Conservation (phyloP, 441 rosid species). For the California macrophylla region DNA sequence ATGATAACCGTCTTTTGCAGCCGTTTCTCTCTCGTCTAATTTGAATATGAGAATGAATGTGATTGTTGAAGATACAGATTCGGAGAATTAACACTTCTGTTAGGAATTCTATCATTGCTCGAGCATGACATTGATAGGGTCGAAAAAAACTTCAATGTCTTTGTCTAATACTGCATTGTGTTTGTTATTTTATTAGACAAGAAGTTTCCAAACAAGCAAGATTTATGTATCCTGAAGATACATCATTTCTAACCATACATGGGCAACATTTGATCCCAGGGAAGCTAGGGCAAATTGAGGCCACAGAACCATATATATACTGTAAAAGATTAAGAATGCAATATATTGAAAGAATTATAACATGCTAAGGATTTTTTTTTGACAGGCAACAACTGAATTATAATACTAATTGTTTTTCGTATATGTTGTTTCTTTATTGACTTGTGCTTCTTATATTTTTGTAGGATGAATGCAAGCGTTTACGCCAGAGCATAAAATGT, state of each 20-base stretch:
- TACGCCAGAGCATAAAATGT: constrained; percentile 92
- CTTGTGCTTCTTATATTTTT: constrained; percentile 18
- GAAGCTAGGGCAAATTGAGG: not conserved
- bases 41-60: not conserved
- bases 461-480: constrained; percentile 95
- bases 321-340: not conserved
- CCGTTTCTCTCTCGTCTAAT: not conserved
- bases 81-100: not conserved
- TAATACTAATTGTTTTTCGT: not conserved
- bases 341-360: not conserved
- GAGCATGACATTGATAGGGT: not conserved
- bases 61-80: not conserved
- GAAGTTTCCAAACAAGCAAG: not conserved
- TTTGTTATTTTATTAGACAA: not conserved
- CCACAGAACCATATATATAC: not conserved
- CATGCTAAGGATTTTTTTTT: not conserved
- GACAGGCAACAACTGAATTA: not conserved
- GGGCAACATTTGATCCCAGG: not conserved
- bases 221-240: not conserved
- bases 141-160: not conserved
- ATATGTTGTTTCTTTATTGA: not conserved
- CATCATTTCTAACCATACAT: not conserved
- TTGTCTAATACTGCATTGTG: not conserved
- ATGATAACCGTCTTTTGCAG: not conserved
- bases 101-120: not conserved